Evolutionary conservation across 2,329 filamentous ascomycete genomes (phyloP).

Genomic region (Dothideomycetes sp.): DNA sequence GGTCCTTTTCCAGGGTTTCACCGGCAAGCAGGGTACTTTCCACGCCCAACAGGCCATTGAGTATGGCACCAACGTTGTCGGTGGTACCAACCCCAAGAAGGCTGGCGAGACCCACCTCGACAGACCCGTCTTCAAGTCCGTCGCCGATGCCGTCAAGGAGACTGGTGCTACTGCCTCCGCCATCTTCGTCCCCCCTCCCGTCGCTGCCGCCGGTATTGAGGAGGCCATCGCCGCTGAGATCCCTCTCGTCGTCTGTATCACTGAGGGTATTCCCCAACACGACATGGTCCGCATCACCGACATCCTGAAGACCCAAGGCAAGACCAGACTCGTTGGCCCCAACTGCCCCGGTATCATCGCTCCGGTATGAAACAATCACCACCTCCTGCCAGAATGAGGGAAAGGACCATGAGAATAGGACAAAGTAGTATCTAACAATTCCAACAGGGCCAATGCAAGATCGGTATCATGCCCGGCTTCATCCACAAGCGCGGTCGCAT

Average conservation of each 20-base stretch:
- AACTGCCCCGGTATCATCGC: slow-evolving; percentile 98
- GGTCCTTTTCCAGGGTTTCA: slow-evolving; percentile 95
- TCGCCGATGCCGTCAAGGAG: slow-evolving; percentile 78
- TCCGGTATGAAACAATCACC: slow-evolving; percentile 47
- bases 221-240: slow-evolving; percentile 92
- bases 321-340: slow-evolving; percentile 91
- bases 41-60: slow-evolving; percentile 96
- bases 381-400: background rate
- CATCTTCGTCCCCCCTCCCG: slow-evolving; percentile 92
- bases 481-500: slow-evolving; percentile 99
- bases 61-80: slow-evolving; percentile 96
- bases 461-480: slow-evolving; percentile 99
- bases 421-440: slow-evolving; percentile 2
- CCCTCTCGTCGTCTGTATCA: slow-evolving; percentile 92
- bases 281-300: slow-evolving; percentile 99
- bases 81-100: slow-evolving; percentile 98
- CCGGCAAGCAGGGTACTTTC: slow-evolving; percentile 67
- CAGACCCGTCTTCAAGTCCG: slow-evolving; percentile 85
- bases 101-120: slow-evolving; percentile 82
- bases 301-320: slow-evolving; percentile 94
- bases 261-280: slow-evolving; percentile 95
- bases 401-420: background rate
- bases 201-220: slow-evolving; percentile 92
- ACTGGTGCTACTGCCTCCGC: slow-evolving; percentile 86
- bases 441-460: slow-evolving; percentile 88